Evolutionary conservation across 768 basidiomycete genomes (phyloP), one percentile per base, ranked within the genome.

Genomic region (Phanerochaete sordida): DNA sequence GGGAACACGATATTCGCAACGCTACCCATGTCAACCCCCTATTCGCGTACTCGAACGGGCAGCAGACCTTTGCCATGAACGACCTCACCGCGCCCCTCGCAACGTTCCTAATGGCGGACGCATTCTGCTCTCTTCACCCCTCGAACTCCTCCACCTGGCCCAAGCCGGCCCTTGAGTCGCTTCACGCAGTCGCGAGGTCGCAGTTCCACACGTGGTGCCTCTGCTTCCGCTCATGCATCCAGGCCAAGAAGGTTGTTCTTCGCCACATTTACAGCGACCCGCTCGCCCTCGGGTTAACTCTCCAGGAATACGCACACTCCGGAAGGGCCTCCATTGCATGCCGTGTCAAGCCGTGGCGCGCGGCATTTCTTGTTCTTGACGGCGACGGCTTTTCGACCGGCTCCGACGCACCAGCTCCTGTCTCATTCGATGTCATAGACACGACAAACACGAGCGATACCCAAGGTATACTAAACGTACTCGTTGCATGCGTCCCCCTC

Each of bases 11-110:
- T 5, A 55, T 60, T 24, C 39, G 62, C 3, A 49, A 60, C 5
- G 69, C 73, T 0, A 73, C 65, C 2, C 58, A 72, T 31, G 58
- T 76, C 30, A 84, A 84, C 60, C 82, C 82, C 2, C 79, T 78
- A 0, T 82, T 82, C 53, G 73, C 47, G 19, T 63, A 56, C 44
- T 44, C 47, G 16, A 35, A 35, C 21, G 15, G 15, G 15, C 24
- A 43, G 16, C 30, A 35, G 45, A 51, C 24, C 4, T 44, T 31
- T 11, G 33, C 15, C 6, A 19, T 39, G 26, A 30, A 33, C 12
- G 23, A 52, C 37, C 27, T 43, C 39, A 56, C 13, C 52, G 21
- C 28, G 30, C 50, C 50, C 50, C 50, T 52, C 31, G 28, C 30
- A 9, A 23, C 30, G n/a, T 52, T 33, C 30, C 12, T 19, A 4